Evolutionary conservation across 2,329 filamentous ascomycete species (phyloP).

Genomic region (Penicillium sp.): DNA sequence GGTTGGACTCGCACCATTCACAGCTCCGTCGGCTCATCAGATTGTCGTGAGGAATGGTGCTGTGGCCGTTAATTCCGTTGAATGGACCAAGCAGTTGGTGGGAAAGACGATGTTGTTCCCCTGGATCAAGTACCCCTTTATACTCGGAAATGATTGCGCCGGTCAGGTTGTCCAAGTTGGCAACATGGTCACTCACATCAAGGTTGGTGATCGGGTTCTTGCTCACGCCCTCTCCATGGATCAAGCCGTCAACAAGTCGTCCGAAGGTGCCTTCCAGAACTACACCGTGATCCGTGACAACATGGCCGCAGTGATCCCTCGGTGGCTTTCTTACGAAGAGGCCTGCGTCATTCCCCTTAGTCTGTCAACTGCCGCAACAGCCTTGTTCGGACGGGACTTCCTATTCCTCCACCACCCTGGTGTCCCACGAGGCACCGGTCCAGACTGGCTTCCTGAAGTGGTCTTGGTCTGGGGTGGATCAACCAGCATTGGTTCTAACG

Average conservation of each 20-base stretch:
- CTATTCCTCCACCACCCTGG: conserved; percentile 21
- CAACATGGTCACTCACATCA: conserved; percentile 12
- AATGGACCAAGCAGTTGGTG: conserved; percentile 8
- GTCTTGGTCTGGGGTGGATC: conserved; percentile 24
- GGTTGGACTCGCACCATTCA: background rate
- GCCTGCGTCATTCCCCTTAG: conserved; percentile 35
- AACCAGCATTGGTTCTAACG: conserved; percentile 15
- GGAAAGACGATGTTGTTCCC: background rate
- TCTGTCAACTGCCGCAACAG: conserved; percentile 32
- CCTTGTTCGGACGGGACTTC: conserved; percentile 30
- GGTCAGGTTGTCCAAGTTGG: conserved; percentile 18
- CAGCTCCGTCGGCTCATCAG: background rate
- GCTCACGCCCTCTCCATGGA: conserved; percentile 22
- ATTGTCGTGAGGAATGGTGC: background rate
- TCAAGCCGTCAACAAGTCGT: conserved; percentile 5
- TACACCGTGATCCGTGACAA: conserved; percentile 28
- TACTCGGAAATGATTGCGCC: conserved; percentile 21
- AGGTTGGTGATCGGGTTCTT: conserved; percentile 31
- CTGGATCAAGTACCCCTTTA: conserved; percentile 14
- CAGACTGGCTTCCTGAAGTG: background rate
- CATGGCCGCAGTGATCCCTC: conserved; percentile 29
- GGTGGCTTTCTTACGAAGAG: conserved; percentile 28
- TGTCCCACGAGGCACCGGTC: background rate
- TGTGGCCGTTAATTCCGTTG: background rate
- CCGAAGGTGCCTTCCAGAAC: conserved; percentile 33